These are phyloP conservation scores for Medicago ruthenica DNA, from an alignment of 306 rosid species.

Conservation along the genomic window DNA sequence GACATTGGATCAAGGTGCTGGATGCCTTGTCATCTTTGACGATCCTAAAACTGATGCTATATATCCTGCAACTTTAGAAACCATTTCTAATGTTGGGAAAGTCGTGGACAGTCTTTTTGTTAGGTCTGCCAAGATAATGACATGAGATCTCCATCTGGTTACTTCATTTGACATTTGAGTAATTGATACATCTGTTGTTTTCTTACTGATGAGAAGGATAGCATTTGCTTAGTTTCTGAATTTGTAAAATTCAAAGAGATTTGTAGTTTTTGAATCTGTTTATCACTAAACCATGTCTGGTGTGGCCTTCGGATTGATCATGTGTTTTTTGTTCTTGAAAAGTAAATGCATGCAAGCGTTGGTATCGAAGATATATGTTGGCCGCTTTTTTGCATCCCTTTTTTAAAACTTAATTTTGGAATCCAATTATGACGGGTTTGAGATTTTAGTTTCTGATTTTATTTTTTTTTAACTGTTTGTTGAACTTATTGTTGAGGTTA, in stretches of 20 bases:
- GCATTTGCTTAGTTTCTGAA: constrained; percentile 25
- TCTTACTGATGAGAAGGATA: not conserved
- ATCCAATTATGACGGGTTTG: not conserved
- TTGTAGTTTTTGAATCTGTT: constrained; percentile 12
- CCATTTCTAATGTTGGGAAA: constrained; percentile 85
- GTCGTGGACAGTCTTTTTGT: constrained; percentile 92
- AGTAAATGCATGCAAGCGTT: not conserved
- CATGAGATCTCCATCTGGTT: constrained; percentile 47
- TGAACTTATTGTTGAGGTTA: too few relatives aligned
- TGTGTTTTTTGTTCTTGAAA: constrained; percentile 7
- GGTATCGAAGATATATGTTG: not conserved
- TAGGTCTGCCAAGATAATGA: constrained; percentile 95
- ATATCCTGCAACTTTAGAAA: constrained; percentile 75
- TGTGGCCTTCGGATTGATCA: not conserved
- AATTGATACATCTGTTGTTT: not conserved
- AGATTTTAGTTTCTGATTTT: not conserved
- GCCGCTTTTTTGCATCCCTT: not conserved
- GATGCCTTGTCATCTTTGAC: constrained; percentile 64
- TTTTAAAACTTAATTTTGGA: not conserved
- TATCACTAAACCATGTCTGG: constrained; percentile 6
- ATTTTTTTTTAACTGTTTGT: too few relatives aligned
- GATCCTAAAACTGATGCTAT: constrained; percentile 63
- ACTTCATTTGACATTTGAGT: constrained; percentile 13
- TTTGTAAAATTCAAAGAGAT: constrained; percentile 1
- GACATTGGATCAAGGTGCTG: constrained; percentile 95